Conservation (phyloP, 306 rosid genomes). For the Begonia masoniana region DNA sequence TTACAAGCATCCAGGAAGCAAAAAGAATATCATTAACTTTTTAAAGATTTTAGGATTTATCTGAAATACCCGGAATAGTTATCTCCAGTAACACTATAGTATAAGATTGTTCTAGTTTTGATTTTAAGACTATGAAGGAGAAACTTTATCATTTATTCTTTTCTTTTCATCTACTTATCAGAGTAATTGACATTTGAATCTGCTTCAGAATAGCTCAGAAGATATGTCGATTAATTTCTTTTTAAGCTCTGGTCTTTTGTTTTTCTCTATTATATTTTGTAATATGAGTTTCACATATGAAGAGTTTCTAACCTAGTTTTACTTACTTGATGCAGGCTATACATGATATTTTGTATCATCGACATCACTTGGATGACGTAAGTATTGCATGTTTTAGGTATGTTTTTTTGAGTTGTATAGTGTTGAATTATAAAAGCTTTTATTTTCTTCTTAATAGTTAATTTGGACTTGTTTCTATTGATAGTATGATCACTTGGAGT, state of each 20-base stretch:
- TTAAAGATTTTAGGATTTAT: too few species aligned
- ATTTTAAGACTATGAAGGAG: too few species aligned
- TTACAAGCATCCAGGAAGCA: too few species aligned
- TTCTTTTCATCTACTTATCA: too few species aligned
- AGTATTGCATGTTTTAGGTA: slow-evolving; percentile 11
- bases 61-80: too few species aligned
- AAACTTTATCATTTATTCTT: too few species aligned
- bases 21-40: too few species aligned
- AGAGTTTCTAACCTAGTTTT: background rate
- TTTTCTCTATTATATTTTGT: background rate
- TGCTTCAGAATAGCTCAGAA: too few species aligned
- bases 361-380: slow-evolving; percentile 43
- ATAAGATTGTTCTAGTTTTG: too few species aligned
- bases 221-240: background rate
- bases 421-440: background rate
- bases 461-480: slow-evolving; percentile 9
- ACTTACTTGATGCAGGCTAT: slow-evolving; percentile 45
- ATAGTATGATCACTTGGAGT: slow-evolving; percentile 91
- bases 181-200: too few species aligned
- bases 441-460: slow-evolving; percentile 4
- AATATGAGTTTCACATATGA: background rate
- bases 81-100: too few species aligned
- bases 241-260: background rate
- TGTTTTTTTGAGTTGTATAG: background rate
- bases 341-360: slow-evolving; percentile 76